A percentile compares a stretch with the other conserved stretches of the same genome.
phyloP scores from a whole-genome alignment of 2,329 filamentous ascomycete species.

The Neonectria punicea region DNA sequence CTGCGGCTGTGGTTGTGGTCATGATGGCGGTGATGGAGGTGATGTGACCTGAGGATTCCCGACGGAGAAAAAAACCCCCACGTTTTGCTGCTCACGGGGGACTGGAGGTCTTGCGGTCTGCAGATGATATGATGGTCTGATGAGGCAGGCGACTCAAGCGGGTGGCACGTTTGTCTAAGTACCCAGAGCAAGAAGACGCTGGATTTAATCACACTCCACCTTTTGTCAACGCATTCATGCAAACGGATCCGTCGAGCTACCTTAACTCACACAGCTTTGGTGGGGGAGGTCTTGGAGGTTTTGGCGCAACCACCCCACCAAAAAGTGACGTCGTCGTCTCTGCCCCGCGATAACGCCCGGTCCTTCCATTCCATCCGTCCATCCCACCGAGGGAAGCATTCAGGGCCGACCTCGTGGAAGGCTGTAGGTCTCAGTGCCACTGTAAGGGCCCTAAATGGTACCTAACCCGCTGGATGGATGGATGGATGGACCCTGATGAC shows the following conservation, averaged over 20 bases:
- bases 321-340: slow-evolving; percentile 31
- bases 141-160: not conserved
- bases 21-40: not conserved
- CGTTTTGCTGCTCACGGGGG: not conserved
- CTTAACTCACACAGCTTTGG: slow-evolving; percentile 12
- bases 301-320: slow-evolving; percentile 16
- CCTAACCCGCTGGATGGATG: not conserved
- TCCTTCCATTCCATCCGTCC: not conserved
- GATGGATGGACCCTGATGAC: not conserved
- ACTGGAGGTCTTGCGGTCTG: not conserved
- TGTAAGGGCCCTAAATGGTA: not conserved
- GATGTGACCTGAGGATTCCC: not conserved
- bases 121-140: not conserved
- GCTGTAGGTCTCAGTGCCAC: not conserved
- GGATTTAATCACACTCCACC: not conserved
- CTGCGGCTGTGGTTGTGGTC: slow-evolving; percentile 17
- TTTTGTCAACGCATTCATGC: not conserved
- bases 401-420: not conserved
- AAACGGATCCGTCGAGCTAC: not conserved
- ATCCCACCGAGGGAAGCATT: not conserved
- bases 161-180: not conserved
- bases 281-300: slow-evolving; percentile 30
- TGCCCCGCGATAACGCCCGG: slow-evolving; percentile 16
- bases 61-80: not conserved
- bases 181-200: not conserved